Evolutionary conservation across 176 grass and related monocot genomes (phyloP).

Genomic region (Hordeum marinum): DNA sequence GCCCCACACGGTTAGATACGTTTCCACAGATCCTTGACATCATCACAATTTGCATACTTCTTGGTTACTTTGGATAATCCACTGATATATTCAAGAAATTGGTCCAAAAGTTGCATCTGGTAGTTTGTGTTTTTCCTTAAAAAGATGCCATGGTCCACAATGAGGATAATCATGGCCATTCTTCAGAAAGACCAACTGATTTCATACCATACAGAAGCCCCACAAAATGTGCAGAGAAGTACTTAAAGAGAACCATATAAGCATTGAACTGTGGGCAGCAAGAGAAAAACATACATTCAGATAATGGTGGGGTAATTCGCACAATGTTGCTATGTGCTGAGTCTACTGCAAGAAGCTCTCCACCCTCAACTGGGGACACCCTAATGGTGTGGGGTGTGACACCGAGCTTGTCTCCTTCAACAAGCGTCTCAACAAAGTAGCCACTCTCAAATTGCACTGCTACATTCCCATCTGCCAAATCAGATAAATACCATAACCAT

Average conservation of each 20-base stretch:
- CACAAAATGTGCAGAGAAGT: not conserved
- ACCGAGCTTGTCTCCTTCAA: conserved; percentile 87
- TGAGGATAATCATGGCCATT: not conserved
- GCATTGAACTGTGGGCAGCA: not conserved
- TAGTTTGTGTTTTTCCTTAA: not conserved
- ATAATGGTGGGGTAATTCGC: conserved; percentile 84
- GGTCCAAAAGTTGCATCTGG: not conserved
- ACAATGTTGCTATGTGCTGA: conserved; percentile 85
- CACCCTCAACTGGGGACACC: conserved; percentile 74
- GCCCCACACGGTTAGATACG: not conserved
- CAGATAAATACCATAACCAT: conserved; percentile 13
- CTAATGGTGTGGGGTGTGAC: conserved; percentile 87
- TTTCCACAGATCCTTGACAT: not conserved
- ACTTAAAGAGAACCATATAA: conserved; percentile 3
- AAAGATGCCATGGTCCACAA: not conserved
- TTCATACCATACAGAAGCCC: not conserved
- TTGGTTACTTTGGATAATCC: not conserved
- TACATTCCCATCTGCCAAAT: conserved; percentile 59
- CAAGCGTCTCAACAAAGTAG: conserved; percentile 94
- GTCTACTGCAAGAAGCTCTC: conserved; percentile 89
- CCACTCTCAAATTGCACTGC: conserved; percentile 72
- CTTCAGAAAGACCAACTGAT: not conserved
- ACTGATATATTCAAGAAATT: not conserved
- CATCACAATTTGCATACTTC: not conserved
- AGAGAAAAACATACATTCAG: conserved; percentile 65